Evolutionary conservation across 176 grass and related monocot species (phyloP).

Genomic region (Musa itinerans): DNA sequence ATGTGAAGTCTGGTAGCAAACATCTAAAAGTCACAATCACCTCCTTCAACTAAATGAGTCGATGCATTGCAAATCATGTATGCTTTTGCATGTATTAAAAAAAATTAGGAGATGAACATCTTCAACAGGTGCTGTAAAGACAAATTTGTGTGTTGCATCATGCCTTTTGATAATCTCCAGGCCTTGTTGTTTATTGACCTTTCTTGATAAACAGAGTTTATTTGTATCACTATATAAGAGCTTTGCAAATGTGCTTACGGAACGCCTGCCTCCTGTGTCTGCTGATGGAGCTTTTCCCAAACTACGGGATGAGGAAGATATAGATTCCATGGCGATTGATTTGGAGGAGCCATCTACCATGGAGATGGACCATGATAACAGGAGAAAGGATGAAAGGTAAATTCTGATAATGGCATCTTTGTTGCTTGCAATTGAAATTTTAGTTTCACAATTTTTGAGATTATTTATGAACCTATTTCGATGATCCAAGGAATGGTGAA

Average conservation of each 20-base stretch:
- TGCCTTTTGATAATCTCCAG: neutral
- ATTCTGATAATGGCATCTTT: conserved; percentile 4
- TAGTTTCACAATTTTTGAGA: neutral
- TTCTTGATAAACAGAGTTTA: conserved; percentile 42
- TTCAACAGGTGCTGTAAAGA: neutral
- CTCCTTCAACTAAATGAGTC: neutral
- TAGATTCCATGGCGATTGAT: conserved; percentile 20
- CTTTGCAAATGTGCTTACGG: conserved; percentile 63
- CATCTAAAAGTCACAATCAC: neutral
- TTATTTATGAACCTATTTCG: conserved; percentile 16
- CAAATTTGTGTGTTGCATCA: neutral
- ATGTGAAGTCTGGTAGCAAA: too few species aligned
- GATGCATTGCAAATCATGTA: too few species aligned
- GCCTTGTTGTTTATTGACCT: neutral
- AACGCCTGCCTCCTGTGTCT: conserved; percentile 71
- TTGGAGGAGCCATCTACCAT: conserved; percentile 51
- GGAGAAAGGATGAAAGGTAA: conserved; percentile 50
- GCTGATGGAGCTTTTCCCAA: conserved; percentile 77
- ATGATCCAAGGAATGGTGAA: conserved; percentile 55
- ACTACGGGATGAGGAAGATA: conserved; percentile 32
- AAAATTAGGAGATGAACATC: neutral
- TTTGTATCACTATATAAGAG: conserved; percentile 70
- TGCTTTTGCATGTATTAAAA: neutral
- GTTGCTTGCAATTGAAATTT: conserved; percentile 1
- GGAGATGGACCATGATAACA: conserved; percentile 79